Evolutionary conservation across 2,329 filamentous ascomycete species (phyloP).

Genomic region (Lasiodiplodia citricola): DNA sequence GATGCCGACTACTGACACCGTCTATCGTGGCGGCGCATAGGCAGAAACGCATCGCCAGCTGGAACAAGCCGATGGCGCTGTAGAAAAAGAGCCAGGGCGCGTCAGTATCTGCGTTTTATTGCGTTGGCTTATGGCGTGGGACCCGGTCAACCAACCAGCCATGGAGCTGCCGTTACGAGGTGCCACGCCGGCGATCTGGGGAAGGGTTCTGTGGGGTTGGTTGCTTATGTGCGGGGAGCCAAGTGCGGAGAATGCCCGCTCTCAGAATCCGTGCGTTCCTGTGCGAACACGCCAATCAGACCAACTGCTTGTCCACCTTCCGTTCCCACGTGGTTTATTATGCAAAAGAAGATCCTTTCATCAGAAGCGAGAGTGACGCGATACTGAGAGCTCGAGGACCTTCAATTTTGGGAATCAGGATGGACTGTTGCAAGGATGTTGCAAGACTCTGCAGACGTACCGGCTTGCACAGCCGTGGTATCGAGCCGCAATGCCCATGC

Average conservation of each 20-base stretch:
- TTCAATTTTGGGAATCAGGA: background rate
- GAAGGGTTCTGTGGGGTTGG: constrained; percentile 19
- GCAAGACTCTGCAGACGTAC: background rate
- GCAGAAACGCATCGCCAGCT: background rate
- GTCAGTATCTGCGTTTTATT: background rate
- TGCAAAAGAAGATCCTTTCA: background rate
- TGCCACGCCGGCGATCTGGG: constrained; percentile 14
- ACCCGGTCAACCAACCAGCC: background rate
- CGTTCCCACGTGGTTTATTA: too few relatives aligned
- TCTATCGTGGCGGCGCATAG: background rate
- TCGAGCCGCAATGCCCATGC: background rate
- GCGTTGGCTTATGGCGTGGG: background rate
- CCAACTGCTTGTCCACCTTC: background rate
- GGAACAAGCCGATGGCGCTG: background rate
- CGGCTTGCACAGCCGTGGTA: background rate
- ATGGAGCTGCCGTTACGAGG: background rate
- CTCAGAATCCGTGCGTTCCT: constrained; percentile 8
- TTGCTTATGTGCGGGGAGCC: constrained; percentile 11
- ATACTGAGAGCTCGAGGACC: background rate
- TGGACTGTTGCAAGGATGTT: background rate
- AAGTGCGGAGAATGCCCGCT: constrained; percentile 10
- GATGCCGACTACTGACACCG: background rate
- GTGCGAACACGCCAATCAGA: background rate
- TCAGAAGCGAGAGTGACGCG: background rate
- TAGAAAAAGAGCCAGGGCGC: background rate